Conservation (phyloP, 1,284 basidiomycete genomes). For the Fereydounia khargensis region DNA sequence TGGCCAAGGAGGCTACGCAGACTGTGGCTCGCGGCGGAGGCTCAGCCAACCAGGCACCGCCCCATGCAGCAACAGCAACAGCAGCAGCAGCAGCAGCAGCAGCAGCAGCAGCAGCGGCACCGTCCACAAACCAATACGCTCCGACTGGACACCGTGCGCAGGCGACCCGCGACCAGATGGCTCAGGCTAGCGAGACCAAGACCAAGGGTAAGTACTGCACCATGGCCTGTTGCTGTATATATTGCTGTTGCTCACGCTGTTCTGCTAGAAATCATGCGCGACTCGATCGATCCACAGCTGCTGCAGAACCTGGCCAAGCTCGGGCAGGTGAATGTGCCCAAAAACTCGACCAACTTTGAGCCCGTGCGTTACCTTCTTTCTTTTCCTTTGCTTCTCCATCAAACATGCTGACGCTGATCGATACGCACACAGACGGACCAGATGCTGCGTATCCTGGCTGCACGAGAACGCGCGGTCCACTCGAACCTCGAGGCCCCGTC, state of each 20-base stretch:
- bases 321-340: conserved; percentile 30
- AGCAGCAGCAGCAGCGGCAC: too few species aligned
- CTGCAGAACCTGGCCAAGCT: conserved; percentile 27
- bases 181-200: conserved; percentile 21
- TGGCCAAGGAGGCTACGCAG: conserved; percentile 19
- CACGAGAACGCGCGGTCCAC: conserved; percentile 16
- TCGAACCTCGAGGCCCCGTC: conserved; percentile 11
- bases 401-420: not conserved
- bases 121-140: too few species aligned
- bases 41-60: conserved; percentile 10
- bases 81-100: conserved; percentile 14
- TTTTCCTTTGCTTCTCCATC: not conserved
- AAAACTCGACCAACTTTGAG: conserved; percentile 27
- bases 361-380: conserved; percentile 3
- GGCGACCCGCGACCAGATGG: not conserved
- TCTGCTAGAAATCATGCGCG: conserved; percentile 25
- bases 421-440: conserved; percentile 23
- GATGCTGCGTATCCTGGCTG: conserved; percentile 37
- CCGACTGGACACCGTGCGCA: not conserved
- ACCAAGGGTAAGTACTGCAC: conserved; percentile 4
- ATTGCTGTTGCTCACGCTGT: not conserved
- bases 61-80: conserved; percentile 16
- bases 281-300: conserved; percentile 35
- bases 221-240: not conserved
- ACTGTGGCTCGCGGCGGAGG: conserved; percentile 18